Evolutionary conservation across 2,329 filamentous ascomycete species (phyloP).

Genomic region (Aspergillus nomiae): DNA sequence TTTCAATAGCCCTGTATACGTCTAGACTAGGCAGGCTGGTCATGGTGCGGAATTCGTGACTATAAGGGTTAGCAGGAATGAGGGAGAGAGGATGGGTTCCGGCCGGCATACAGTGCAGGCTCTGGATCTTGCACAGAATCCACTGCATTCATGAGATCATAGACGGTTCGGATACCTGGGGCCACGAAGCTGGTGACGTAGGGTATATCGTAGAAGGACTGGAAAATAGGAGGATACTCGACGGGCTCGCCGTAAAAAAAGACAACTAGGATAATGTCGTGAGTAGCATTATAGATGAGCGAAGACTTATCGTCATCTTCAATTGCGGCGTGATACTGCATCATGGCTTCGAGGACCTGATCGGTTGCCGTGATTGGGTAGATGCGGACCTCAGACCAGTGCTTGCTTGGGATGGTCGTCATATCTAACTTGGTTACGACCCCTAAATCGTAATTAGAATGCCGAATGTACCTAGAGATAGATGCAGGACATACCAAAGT

Average conservation of each 20-base stretch:
- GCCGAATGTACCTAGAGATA: neutral
- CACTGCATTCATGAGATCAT: constrained; percentile 7
- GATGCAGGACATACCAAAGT: constrained; percentile 23
- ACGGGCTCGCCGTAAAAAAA: constrained; percentile 12
- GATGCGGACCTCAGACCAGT: constrained; percentile 17
- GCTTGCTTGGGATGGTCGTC: constrained; percentile 16
- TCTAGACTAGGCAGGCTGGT: constrained; percentile 8
- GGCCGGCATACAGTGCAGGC: neutral
- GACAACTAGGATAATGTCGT: constrained; percentile 10
- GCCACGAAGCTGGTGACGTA: constrained; percentile 8
- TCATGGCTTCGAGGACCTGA: constrained; percentile 11
- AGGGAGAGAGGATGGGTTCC: neutral
- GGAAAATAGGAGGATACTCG: constrained; percentile 9
- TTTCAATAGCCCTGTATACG: constrained; percentile 13
- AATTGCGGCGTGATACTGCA: constrained; percentile 16
- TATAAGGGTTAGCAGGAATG: neutral
- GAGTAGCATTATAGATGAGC: constrained; percentile 13
- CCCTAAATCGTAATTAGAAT: constrained; percentile 5
- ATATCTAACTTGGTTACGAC: constrained; percentile 21
- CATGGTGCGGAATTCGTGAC: constrained; percentile 21
- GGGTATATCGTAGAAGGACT: constrained; percentile 12
- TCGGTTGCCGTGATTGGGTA: constrained; percentile 7
- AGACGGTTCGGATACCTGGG: constrained; percentile 10
- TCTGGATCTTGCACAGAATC: neutral
- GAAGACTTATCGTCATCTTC: constrained; percentile 13